Conservation (phyloP, 2,329 filamentous ascomycete genomes). For the Xylaria sp. region DNA sequence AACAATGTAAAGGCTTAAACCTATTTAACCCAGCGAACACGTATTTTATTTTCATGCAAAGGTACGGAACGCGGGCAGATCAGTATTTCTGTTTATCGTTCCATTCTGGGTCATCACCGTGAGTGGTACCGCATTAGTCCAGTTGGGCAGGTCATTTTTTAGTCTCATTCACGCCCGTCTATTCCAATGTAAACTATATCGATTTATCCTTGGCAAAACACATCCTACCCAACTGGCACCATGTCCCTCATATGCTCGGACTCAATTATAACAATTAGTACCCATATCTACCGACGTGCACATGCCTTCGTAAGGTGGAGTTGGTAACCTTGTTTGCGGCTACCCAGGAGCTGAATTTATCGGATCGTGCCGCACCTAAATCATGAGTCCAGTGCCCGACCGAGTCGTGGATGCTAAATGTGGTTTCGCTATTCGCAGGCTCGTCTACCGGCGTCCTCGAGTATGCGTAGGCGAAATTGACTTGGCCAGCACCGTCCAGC, state of each 20-base stretch:
- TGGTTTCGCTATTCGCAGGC: constrained; percentile 43
- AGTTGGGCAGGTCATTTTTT: not conserved
- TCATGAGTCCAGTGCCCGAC: constrained; percentile 50
- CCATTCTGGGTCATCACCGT: too few relatives aligned
- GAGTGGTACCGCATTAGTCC: not conserved
- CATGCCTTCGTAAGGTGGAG: not conserved
- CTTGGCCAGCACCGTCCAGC: constrained; percentile 46
- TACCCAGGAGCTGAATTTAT: constrained; percentile 44
- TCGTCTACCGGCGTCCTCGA: constrained; percentile 46
- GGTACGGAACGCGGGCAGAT: too few relatives aligned
- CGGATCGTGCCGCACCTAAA: constrained; percentile 42
- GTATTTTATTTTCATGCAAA: too few relatives aligned
- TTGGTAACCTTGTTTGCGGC: constrained; percentile 30
- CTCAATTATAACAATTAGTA: not conserved
- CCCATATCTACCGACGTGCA: constrained; percentile 1
- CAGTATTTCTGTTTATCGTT: too few relatives aligned
- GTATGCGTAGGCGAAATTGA: constrained; percentile 49
- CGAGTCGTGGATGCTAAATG: constrained; percentile 51
- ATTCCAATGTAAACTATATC: not conserved
- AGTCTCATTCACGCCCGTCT: not conserved
- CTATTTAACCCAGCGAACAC: too few relatives aligned
- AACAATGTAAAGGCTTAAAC: too few relatives aligned
- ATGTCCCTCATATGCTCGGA: not conserved
- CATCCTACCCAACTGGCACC: too few relatives aligned
- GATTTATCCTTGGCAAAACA: not conserved